These are phyloP conservation scores for Diutina siamensis DNA, from an alignment of 1,139 yeast genomes.

Conservation along the genomic window DNA sequence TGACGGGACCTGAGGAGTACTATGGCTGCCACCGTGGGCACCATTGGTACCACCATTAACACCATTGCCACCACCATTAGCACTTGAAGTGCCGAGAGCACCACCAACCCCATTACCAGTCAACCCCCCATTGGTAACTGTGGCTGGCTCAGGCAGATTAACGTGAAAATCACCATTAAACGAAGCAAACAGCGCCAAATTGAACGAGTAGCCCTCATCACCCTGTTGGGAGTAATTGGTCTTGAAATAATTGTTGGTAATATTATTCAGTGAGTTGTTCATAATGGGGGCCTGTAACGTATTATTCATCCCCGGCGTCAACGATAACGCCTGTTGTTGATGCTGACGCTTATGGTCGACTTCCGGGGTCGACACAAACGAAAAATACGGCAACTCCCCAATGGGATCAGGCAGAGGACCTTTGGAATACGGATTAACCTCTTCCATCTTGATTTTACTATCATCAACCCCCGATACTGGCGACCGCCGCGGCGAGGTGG, in stretches of 20 bases:
- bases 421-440: not conserved
- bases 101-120: not conserved
- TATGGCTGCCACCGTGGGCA: not conserved
- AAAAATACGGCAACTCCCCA: not conserved
- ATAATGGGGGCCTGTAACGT: slow-evolving; percentile 22
- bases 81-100: too few relatives aligned
- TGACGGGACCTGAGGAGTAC: not conserved
- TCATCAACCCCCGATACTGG: too few relatives aligned
- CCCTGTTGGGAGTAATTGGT: slow-evolving; percentile 15
- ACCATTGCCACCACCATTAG: too few relatives aligned
- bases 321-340: not conserved
- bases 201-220: slow-evolving; percentile 23
- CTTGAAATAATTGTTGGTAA: slow-evolving; percentile 25
- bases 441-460: not conserved
- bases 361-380: not conserved
- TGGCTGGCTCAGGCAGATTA: not conserved
- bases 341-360: not conserved
- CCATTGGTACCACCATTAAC: not conserved
- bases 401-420: not conserved
- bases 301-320: not conserved
- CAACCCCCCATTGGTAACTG: too few relatives aligned
- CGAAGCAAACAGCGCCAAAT: slow-evolving; percentile 23
- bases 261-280: slow-evolving; percentile 20
- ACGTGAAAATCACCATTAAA: slow-evolving; percentile 8
- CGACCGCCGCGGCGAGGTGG: not conserved